Evolutionary conservation across 352 stramenopile genomes (phyloP), one percentile per base, ranked within the genome.

Genomic region (Phytophthora podocarpi): DNA sequence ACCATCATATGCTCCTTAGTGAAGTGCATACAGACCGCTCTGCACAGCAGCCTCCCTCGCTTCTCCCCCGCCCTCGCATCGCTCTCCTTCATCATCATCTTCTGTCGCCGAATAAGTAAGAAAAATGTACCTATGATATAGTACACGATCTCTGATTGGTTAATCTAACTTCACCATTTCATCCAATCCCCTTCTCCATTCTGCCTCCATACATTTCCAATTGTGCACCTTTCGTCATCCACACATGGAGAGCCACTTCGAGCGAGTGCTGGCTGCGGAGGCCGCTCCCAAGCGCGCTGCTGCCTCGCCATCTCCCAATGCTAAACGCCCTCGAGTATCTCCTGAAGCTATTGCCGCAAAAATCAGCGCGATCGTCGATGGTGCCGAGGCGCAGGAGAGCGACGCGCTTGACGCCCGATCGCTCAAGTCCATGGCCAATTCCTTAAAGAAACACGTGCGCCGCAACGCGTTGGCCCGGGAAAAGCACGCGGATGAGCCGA

Each of bases 381-480:
- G 57, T 12, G 79, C 77, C 3, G 66, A 84, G 42, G 70, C 62
- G n/a, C 61, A 85, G 32, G 70, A 78, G 16, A 58, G 78, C 34
- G 78, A 77, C 24, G 64, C 67, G 10, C 41, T 97, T 40, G 87
- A 96, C 57, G 73, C 83, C 30, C 84, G 84, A 20, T 51, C 79
- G 31, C 69, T 96, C 40, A 91, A 92, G 56, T 69, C 88, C 28
- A 80, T 96, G 70, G 62, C 80, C 8, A 68, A 84, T 36, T 59
- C 69, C 16, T 69, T 97, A 4, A 68, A 91, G 36, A 92, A 91
- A 59, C 67, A 76, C 43, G 79, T 96, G 15, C 80, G 73, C 3
- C 79, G 76, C 67, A 97, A 97, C 52, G 85, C 89, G 12, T 58
- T 93, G 48, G 70, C 85, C 55, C 85, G 89, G 15, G 78, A 87